Conservation (phyloP, 176 grass and related monocot genomes). For the Cocos nucifera region DNA sequence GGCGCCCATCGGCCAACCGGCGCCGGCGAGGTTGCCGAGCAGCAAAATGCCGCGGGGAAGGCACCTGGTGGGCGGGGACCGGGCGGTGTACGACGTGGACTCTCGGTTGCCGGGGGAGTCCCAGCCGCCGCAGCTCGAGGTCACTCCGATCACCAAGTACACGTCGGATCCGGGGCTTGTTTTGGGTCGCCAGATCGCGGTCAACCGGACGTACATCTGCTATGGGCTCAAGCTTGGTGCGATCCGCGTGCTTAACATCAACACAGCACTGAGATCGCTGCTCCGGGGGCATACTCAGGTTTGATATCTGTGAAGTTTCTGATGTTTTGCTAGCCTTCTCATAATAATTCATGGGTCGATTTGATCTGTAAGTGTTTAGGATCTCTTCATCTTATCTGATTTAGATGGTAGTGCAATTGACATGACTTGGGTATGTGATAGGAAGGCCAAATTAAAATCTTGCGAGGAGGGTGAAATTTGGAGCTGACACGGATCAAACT, state of each 20-base stretch:
- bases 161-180: conserved; percentile 83
- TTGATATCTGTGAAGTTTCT: not conserved
- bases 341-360: no score
- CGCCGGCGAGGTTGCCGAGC: conserved; percentile 61
- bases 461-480: no score
- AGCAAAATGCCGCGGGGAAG: conserved; percentile 75
- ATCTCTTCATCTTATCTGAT: no score
- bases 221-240: conserved; percentile 79
- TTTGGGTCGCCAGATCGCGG: conserved; percentile 76
- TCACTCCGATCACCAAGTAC: conserved; percentile 96
- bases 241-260: conserved; percentile 90
- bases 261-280: conserved; percentile 80
- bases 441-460: no score
- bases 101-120: conserved; percentile 67
- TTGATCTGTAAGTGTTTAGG: no score
- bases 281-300: conserved; percentile 81
- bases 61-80: conserved; percentile 47
- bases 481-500: no score
- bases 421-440: no score
- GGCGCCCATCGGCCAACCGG: not conserved
- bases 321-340: no score
- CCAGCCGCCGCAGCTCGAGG: conserved; percentile 70
- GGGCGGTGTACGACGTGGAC: conserved; percentile 64
- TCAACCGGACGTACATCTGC: conserved; percentile 81
- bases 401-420: no score